Conservation (phyloP, 495 filamentous ascomycete genomes). For the Xylaria nigripes region DNA sequence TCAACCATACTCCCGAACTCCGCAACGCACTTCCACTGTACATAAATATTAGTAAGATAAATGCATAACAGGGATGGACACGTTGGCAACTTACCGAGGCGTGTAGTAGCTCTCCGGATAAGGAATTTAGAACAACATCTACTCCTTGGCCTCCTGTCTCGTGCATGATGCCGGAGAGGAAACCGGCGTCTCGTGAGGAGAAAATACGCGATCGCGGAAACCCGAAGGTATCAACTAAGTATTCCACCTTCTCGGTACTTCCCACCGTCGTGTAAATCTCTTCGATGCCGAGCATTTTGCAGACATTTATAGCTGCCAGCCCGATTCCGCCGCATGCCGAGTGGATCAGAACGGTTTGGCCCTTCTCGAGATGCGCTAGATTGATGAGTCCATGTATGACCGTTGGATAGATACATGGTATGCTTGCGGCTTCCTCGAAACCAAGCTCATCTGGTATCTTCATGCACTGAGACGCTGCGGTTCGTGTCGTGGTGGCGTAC, state of each 20-base stretch:
- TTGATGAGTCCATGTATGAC: constrained; percentile 15
- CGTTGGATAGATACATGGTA: constrained; percentile 23
- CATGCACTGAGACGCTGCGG: not conserved
- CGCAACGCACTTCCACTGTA: constrained; percentile 43
- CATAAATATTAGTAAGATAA: not conserved
- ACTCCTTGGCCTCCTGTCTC: constrained; percentile 42
- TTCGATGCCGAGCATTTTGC: constrained; percentile 40
- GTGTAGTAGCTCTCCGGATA: constrained; percentile 44
- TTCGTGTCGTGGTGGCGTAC: not conserved
- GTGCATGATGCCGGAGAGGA: constrained; percentile 35
- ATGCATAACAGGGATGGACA: not conserved
- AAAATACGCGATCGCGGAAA: constrained; percentile 46
- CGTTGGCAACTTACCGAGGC: constrained; percentile 20
- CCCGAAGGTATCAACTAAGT: constrained; percentile 35
- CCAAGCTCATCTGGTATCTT: constrained; percentile 24
- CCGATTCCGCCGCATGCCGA: constrained; percentile 46
- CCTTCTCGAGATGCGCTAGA: not conserved
- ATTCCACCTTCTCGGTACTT: constrained; percentile 34
- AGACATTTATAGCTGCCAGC: constrained; percentile 46
- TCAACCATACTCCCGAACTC: constrained; percentile 50
- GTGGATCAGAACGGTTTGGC: constrained; percentile 43
- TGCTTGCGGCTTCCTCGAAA: constrained; percentile 26
- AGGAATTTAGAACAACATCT: constrained; percentile 50
- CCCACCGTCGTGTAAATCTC: constrained; percentile 50
- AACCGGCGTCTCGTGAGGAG: constrained; percentile 27